Base-by-base conservation (phyloP, 1,284 basidiomycete species). In the Tilletia indica region DNA sequence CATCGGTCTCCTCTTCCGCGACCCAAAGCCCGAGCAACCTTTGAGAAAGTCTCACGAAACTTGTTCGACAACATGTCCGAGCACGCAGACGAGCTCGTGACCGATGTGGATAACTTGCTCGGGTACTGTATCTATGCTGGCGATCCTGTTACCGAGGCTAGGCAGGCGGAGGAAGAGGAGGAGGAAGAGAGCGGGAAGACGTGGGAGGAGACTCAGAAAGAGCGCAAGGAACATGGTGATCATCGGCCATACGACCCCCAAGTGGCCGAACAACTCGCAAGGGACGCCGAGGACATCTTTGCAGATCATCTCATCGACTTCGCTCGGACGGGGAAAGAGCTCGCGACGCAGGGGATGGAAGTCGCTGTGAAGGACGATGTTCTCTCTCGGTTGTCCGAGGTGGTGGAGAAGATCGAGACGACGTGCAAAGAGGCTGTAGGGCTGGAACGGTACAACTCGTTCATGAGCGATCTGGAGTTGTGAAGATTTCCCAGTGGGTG, bases 11-110 rank as follows among this genome's bases (percentile, higher is more conserved):
- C 25, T 58, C 56, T 58, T 58, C 34, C 34, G 21, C 25, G 56
- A 58, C 11, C 56, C 56, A 25, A n/a, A 11, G 25, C 34, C 56
- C 56, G 56, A 4, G n/a, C 21, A n/a, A 34, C 14, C 11, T 34
- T 8, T 25, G 56, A n/a, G 5, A 12, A 21, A 12, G 11, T 58
- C 4, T 12, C 25, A 21, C 21, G 56, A 3, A 12, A 34, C 21
- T 12, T 34, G 19, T 58, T 58, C 56, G 56, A 58, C 56, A 58
- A 31, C 25, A n/a, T 58, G 11, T 58, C 56, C 21, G 56, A 58
- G 12, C 25, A 58, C 5, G 19, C 56, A 1, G 56, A 58, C 11
- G 56, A 58, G 5, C 56, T 58, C 12, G 25, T 58, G 2, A 12
- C 21, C 25, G 34, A 21, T 21, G 56, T 58, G 25, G 56, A 58